Evolutionary conservation across 106 monocot species (phyloP), one percentile per base, ranked within the genome.

Genomic region (Acorus gramineus): DNA sequence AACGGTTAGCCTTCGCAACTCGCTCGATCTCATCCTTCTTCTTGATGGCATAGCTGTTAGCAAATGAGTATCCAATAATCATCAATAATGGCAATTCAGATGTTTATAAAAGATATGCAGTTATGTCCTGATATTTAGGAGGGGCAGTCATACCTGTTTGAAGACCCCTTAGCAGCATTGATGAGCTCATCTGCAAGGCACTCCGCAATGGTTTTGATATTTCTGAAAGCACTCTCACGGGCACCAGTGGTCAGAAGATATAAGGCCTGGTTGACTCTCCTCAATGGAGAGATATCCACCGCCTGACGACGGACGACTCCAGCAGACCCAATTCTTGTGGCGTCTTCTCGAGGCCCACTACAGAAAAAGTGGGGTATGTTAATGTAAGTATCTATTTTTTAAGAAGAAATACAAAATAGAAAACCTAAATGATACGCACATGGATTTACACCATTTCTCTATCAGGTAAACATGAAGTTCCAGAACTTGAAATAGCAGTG

Each of bases 21-120:
- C 79, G 83, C 58, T 83, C 79, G 44, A 83, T 79, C 72, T 83
- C 83, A 51, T 83, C 79, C 79, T 83, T 83, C 71, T 79, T 83
- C 68, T 83, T 83, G 71, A 83, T 83, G 4, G 83, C 83, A 56
- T 83, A 83, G 60, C 79, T 81, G 66, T 5, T 8, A 61, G 52
- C n/a, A 57, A 28, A 28, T 28, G 28, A 28, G 28, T 28, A 28
- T 28, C 28, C 3, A 55, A 52, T 5, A 46, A 46, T 45, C 9
- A 14, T 48, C 48, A 14, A 46, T 14, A 7, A 3, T 0, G 3
- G 11, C 44, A n/a, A 55, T 46, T 5, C 6, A 12, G 4, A 65
- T 8, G 4, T 14, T 14, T 6, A 13, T 3, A 3, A 65, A 65
- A 53, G 10, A 14, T 8, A 8, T 42, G 11, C 12, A 50, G 44